Conservation (phyloP, 108 stramenopile genomes). For the Nitzschia sp. region DNA sequence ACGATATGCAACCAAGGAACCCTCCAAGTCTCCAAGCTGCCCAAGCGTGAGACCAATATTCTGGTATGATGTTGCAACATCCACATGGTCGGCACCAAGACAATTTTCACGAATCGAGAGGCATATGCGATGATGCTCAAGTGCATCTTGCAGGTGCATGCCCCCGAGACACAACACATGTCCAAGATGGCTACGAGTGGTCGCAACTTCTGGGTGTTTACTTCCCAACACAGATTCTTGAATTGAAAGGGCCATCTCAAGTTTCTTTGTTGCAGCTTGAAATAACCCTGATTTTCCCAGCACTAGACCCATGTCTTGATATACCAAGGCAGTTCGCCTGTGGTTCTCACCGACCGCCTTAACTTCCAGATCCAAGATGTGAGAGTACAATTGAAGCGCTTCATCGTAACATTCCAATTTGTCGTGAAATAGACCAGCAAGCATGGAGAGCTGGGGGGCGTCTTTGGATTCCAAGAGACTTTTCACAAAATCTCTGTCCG, state of each 20-base stretch:
- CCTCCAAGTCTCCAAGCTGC: constrained; percentile 29
- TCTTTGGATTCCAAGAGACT: constrained; percentile 26
- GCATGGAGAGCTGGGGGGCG: constrained; percentile 28
- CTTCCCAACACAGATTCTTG: constrained; percentile 16
- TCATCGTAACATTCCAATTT: constrained; percentile 24
- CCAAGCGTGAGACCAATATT: constrained; percentile 18
- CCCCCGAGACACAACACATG: constrained; percentile 20
- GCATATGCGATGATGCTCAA: constrained; percentile 15
- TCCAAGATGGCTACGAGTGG: constrained; percentile 24
- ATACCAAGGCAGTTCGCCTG: constrained; percentile 17
- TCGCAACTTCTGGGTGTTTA: constrained; percentile 29
- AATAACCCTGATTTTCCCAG: constrained; percentile 24
- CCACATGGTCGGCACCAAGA: constrained; percentile 34
- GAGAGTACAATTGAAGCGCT: constrained; percentile 30
- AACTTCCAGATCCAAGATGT: constrained; percentile 36
- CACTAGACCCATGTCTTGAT: constrained; percentile 23
- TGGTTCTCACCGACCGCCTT: constrained; percentile 21
- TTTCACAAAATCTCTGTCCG: constrained; percentile 31
- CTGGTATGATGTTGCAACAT: constrained; percentile 31
- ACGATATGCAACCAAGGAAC: constrained; percentile 22
- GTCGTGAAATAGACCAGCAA: constrained; percentile 36
- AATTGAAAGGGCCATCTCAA: constrained; percentile 19
- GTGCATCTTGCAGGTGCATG: constrained; percentile 32
- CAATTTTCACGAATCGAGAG: constrained; percentile 30
- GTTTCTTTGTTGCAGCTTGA: constrained; percentile 24